These are phyloP conservation scores for Leucocoprinus leucothites DNA, from an alignment of 768 basidiomycete genomes.

Conservation along the genomic window DNA sequence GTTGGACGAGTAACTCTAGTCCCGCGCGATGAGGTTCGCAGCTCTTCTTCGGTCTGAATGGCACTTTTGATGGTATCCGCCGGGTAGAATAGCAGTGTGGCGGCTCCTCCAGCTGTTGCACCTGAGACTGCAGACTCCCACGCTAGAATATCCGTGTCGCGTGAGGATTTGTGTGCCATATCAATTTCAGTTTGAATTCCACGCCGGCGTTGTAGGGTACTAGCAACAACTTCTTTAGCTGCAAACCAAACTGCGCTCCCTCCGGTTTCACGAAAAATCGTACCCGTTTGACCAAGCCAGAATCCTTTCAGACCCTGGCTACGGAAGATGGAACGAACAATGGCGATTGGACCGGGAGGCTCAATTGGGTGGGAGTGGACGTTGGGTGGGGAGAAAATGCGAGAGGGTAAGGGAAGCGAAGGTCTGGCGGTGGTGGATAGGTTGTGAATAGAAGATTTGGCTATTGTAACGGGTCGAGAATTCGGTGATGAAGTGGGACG, in stretches of 20 bases:
- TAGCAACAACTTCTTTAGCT: slow-evolving; percentile 75
- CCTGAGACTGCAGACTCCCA: slow-evolving; percentile 82
- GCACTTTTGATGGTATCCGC: slow-evolving; percentile 89
- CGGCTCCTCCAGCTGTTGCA: slow-evolving; percentile 74
- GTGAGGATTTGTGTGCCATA: too few relatives aligned
- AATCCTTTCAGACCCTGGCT: slow-evolving; percentile 62
- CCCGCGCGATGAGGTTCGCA: slow-evolving; percentile 32
- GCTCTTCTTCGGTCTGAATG: slow-evolving; percentile 86
- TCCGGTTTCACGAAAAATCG: slow-evolving; percentile 84
- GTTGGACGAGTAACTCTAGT: slow-evolving; percentile 26
- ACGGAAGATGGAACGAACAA: slow-evolving; percentile 57
- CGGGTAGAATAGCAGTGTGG: slow-evolving; percentile 83
- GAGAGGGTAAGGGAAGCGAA: slow-evolving; percentile 4
- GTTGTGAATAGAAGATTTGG: not conserved
- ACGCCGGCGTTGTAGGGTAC: slow-evolving; percentile 49
- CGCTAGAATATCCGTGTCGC: slow-evolving; percentile 34
- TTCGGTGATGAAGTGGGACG: not conserved
- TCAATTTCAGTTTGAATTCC: slow-evolving; percentile 9
- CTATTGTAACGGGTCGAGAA: too few relatives aligned
- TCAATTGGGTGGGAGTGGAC: slow-evolving; percentile 17
- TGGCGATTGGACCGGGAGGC: slow-evolving; percentile 66
- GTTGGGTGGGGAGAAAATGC: slow-evolving; percentile 14
- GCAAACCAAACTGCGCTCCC: slow-evolving; percentile 86
- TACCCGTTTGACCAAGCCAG: slow-evolving; percentile 86
- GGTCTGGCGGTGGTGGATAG: not conserved